Evolutionary conservation across 75 land plant genomes (phyloP).

Genomic region (Azolla pinnata): DNA sequence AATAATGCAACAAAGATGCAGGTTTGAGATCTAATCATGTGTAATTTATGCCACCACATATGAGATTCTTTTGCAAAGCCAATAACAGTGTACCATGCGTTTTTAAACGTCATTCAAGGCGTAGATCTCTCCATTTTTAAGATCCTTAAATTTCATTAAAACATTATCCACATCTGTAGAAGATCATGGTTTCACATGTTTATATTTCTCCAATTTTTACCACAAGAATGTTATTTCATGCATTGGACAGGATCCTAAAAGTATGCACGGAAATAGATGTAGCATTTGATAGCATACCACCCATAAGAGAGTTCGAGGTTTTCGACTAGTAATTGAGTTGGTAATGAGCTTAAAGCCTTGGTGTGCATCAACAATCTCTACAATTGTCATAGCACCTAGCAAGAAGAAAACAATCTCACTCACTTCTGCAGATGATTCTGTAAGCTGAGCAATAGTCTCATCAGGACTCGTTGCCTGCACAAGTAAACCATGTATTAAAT

Average conservation of each 20-base stretch:
- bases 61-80: too few species aligned
- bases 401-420: constrained; percentile 93
- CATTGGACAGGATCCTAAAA: neutral
- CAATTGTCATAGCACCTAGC: constrained; percentile 98
- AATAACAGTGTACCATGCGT: too few species aligned
- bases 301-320: constrained; percentile 83
- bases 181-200: too few species aligned
- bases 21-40: too few species aligned
- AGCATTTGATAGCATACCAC: constrained; percentile 54
- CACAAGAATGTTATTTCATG: too few species aligned
- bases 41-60: too few species aligned
- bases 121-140: too few species aligned
- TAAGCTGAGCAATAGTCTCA: constrained; percentile 60
- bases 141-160: too few species aligned
- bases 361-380: constrained; percentile 94
- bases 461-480: constrained; percentile 72
- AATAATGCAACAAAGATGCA: too few species aligned
- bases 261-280: neutral
- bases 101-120: too few species aligned
- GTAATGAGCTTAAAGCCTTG: constrained; percentile 98
- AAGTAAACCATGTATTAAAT: neutral
- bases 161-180: too few species aligned
- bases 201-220: too few species aligned
- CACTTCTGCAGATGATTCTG: constrained; percentile 73
- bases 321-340: constrained; percentile 90